Conservation (phyloP, 1,284 basidiomycete genomes). For the Austropuccinia psidii region DNA sequence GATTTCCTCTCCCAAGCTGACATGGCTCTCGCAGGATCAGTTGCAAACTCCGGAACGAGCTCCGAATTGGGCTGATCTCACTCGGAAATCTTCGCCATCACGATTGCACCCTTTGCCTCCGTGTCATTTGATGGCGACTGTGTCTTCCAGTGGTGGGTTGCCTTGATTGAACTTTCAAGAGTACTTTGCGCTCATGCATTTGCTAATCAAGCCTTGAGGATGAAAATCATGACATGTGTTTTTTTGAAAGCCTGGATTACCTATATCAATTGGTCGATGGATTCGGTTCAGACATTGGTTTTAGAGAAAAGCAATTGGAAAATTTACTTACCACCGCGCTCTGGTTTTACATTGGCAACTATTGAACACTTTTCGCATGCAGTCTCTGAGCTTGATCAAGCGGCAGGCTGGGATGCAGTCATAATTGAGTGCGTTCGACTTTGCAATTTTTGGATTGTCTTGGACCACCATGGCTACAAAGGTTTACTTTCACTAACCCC, state of each 20-base stretch:
- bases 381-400: slow-evolving; percentile 7
- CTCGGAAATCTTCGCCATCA: background rate
- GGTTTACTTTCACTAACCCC: background rate
- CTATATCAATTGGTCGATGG: slow-evolving; percentile 6
- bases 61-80: slow-evolving; percentile 19
- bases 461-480: background rate
- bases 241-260: background rate
- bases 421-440: slow-evolving; percentile 20
- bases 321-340: slow-evolving; percentile 16
- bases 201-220: too few species aligned
- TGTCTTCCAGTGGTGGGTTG: background rate
- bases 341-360: slow-evolving; percentile 23
- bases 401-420: slow-evolving; percentile 29
- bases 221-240: background rate
- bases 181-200: too few species aligned
- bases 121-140: background rate
- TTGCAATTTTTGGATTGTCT: background rate
- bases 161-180: too few species aligned
- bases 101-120: background rate
- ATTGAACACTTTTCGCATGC: slow-evolving; percentile 20
- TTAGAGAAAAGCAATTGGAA: background rate
- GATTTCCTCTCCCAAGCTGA: background rate
- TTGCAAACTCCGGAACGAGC: background rate
- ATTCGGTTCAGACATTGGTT: background rate
- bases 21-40: background rate